Percentiles rank a stretch among this genome's conserved stretches.
Evolutionary conservation across 2,329 filamentous ascomycete species (phyloP).

Genomic region (Pezicula neosporulosa): DNA sequence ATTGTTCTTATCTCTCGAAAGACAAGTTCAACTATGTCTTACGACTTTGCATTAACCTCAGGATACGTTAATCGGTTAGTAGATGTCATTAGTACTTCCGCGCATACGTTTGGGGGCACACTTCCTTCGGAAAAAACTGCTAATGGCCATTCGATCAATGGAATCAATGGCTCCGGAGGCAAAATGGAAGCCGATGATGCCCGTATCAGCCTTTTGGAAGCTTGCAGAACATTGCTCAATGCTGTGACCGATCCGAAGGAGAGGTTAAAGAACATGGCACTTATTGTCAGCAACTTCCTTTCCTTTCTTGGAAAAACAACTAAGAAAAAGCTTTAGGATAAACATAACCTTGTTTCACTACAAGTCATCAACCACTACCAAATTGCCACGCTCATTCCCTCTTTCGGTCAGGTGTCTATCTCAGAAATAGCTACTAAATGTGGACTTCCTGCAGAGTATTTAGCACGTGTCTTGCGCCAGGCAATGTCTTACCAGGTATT

Average conservation of each 20-base stretch:
- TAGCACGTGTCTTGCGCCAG: neutral
- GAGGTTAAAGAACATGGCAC: neutral
- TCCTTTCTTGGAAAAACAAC: neutral
- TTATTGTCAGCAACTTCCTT: neutral
- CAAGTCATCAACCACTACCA: neutral
- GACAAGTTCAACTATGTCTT: too few species aligned
- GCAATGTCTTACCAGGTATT: neutral
- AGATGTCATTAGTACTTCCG: neutral
- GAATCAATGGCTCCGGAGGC: neutral
- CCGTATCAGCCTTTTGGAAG: neutral
- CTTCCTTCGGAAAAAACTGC: neutral
- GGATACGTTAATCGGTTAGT: neutral
- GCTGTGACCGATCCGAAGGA: neutral
- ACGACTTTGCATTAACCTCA: neutral
- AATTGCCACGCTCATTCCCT: neutral
- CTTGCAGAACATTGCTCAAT: neutral
- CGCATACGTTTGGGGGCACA: neutral
- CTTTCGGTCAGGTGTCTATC: neutral
- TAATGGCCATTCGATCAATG: too few species aligned
- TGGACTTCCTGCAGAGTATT: neutral
- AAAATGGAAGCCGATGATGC: too few species aligned
- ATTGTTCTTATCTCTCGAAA: too few species aligned
- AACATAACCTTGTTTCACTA: neutral
- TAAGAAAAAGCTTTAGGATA: neutral
- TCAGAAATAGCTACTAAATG: neutral